These are phyloP conservation scores for Paspalum notatum DNA, from an alignment of 176 grass and related monocot species.

Conservation along the genomic window DNA sequence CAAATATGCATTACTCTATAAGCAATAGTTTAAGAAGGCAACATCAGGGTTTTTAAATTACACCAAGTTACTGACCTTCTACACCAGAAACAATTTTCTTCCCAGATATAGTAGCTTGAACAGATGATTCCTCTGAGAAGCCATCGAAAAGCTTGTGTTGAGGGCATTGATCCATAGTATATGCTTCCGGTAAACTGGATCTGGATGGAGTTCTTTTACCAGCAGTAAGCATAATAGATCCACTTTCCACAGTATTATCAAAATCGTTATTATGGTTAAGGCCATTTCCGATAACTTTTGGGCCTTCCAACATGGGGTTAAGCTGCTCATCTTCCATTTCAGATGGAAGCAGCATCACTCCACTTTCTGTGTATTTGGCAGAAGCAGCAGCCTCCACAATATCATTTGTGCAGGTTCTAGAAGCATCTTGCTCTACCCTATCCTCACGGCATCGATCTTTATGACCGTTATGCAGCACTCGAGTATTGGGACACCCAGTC, in stretches of 20 bases:
- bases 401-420: not conserved
- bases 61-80: constrained; percentile 15
- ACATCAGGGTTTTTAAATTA: not conserved
- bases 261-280: not conserved
- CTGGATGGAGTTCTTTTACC: not conserved
- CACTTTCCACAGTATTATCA: not conserved
- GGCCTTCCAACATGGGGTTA: constrained; percentile 17
- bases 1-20: not conserved
- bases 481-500: not conserved
- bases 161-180: not conserved
- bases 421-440: constrained; percentile 17
- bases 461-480: not conserved
- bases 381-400: not conserved
- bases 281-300: not conserved
- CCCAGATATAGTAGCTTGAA: not conserved
- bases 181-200: constrained; percentile 1
- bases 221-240: not conserved
- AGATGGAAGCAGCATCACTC: not conserved
- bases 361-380: constrained; percentile 4
- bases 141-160: not conserved
- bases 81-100: not conserved
- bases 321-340: constrained; percentile 7
- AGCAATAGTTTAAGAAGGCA: not conserved
- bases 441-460: not conserved
- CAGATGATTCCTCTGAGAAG: constrained; percentile 2